phyloP scores from a whole-genome alignment of 2,329 filamentous ascomycete species.

The Colletotrichum salicis region DNA sequence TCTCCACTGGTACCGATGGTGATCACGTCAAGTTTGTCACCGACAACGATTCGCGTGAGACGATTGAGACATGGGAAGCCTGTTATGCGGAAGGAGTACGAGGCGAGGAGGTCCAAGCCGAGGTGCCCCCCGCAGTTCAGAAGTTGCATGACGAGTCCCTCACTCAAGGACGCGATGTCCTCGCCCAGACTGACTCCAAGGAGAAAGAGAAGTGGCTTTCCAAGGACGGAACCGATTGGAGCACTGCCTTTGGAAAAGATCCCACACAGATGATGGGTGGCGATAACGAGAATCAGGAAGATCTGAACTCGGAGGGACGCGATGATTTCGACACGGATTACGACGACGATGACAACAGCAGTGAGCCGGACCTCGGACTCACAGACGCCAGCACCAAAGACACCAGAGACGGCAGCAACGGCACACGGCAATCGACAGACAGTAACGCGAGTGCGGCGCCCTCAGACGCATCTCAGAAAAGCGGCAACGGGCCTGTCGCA shows the following conservation, averaged over 20 bases:
- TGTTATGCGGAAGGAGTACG: slow-evolving; percentile 90
- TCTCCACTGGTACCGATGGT: slow-evolving; percentile 90
- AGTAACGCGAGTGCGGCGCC: slow-evolving; percentile 45
- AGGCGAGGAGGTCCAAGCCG: slow-evolving; percentile 73
- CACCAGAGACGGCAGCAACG: slow-evolving; percentile 41
- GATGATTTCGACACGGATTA: slow-evolving; percentile 52
- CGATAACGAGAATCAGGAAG: slow-evolving; percentile 40
- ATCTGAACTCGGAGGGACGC: slow-evolving; percentile 50
- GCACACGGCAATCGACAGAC: slow-evolving; percentile 52
- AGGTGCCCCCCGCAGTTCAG: slow-evolving; percentile 78
- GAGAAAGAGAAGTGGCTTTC: slow-evolving; percentile 82
- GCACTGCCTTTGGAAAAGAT: slow-evolving; percentile 83
- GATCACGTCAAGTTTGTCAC: slow-evolving; percentile 85
- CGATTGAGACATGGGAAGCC: slow-evolving; percentile 93
- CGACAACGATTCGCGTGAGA: slow-evolving; percentile 91
- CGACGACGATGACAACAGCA: slow-evolving; percentile 46
- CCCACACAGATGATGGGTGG: slow-evolving; percentile 63
- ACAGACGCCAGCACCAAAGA: slow-evolving; percentile 60
- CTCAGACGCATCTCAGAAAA: slow-evolving; percentile 45
- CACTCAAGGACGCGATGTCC: slow-evolving; percentile 81
- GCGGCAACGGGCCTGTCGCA: slow-evolving; percentile 67
- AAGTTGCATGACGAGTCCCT: slow-evolving; percentile 85
- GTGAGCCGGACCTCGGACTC: slow-evolving; percentile 62
- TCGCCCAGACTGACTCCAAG: slow-evolving; percentile 76
- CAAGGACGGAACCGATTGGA: slow-evolving; percentile 87